phyloP scores from a whole-genome alignment of 129 eudicot species.

The Artemisia annua region DNA sequence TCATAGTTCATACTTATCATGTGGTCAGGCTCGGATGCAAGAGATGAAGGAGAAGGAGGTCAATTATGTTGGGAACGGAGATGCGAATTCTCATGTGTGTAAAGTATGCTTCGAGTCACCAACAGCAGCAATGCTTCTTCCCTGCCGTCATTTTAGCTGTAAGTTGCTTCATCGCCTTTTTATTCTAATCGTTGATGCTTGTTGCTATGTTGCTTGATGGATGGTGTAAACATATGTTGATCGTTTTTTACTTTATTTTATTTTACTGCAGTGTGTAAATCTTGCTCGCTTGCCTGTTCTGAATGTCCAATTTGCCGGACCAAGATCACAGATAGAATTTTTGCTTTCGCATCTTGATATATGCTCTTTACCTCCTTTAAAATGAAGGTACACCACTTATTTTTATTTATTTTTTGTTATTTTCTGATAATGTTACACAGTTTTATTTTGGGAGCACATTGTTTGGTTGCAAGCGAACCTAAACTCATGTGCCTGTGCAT shows the following conservation, averaged over 20 bases:
- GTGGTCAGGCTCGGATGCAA: constrained; percentile 89
- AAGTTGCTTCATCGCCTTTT: constrained; percentile 28
- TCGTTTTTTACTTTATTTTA: background rate
- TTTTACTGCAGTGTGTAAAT: constrained; percentile 82
- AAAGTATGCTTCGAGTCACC: constrained; percentile 94
- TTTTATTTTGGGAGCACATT: background rate
- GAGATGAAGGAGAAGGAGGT: constrained; percentile 88
- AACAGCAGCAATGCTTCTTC: constrained; percentile 95
- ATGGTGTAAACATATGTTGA: constrained; percentile 25
- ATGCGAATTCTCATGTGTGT: constrained; percentile 85
- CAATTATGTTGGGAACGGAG: constrained; percentile 69
- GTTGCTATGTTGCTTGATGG: background rate
- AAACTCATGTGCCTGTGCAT: background rate
- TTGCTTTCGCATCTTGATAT: constrained; percentile 82
- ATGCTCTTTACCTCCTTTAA: constrained; percentile 37
- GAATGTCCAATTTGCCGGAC: constrained; percentile 99
- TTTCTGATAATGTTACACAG: background rate
- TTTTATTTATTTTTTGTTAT: background rate
- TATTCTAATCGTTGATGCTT: background rate
- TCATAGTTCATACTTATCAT: constrained; percentile 16
- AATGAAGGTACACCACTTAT: constrained; percentile 42
- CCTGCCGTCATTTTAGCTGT: constrained; percentile 96
- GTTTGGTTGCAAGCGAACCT: background rate
- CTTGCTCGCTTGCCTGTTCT: constrained; percentile 92
- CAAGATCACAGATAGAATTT: constrained; percentile 84